Evolutionary conservation across 768 basidiomycete genomes (phyloP).

Genomic region (Megacollybia marginata): DNA sequence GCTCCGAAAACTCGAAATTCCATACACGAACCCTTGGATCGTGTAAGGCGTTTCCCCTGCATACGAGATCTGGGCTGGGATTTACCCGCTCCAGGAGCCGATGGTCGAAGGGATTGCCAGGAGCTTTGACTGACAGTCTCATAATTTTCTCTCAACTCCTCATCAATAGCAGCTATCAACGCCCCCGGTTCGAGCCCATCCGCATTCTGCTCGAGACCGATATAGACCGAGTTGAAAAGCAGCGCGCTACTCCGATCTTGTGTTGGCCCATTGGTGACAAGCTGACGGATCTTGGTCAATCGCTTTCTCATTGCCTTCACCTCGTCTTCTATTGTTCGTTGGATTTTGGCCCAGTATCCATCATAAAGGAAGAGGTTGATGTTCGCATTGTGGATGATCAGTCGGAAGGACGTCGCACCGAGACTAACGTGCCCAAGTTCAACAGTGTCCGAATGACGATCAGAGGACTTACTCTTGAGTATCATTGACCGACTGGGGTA

Average conservation of each 20-base stretch:
- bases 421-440: slow-evolving; percentile 24
- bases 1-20: slow-evolving; percentile 69
- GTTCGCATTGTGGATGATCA: slow-evolving; percentile 51
- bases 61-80: slow-evolving; percentile 33
- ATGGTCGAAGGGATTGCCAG: slow-evolving; percentile 76
- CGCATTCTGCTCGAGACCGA: slow-evolving; percentile 75
- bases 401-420: slow-evolving; percentile 43
- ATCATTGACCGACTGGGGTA: slow-evolving; percentile 43
- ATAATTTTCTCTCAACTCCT: slow-evolving; percentile 71
- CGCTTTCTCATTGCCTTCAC: slow-evolving; percentile 81
- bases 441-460: slow-evolving; percentile 1
- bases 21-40: slow-evolving; percentile 75
- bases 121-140: slow-evolving; percentile 78
- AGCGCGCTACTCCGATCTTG: slow-evolving; percentile 71
- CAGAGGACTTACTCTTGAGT: slow-evolving; percentile 35
- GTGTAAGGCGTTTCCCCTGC: slow-evolving; percentile 56
- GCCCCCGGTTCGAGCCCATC: slow-evolving; percentile 69
- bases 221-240: slow-evolving; percentile 91
- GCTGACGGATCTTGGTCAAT: slow-evolving; percentile 83
- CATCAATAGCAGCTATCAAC: slow-evolving; percentile 87
- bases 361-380: slow-evolving; percentile 74
- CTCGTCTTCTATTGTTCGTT: slow-evolving; percentile 81
- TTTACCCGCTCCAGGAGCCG: slow-evolving; percentile 37
- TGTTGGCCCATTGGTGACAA: slow-evolving; percentile 84
- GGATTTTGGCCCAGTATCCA: slow-evolving; percentile 87